phyloP scores from a whole-genome alignment of 2,329 filamentous ascomycete species.

The Coniochaeta hoffmannii region DNA sequence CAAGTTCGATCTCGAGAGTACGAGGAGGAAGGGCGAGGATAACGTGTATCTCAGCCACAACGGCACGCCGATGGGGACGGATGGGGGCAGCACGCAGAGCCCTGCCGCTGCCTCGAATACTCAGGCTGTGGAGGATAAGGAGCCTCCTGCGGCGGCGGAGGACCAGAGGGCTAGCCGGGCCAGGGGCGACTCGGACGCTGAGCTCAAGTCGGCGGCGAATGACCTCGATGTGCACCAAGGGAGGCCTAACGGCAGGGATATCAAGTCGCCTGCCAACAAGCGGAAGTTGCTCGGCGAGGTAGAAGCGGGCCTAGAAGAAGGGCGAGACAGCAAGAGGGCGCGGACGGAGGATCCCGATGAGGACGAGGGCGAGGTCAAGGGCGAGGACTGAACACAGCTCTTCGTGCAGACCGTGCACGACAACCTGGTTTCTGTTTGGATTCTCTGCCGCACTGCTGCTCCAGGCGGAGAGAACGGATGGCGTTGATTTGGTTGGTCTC shows the following conservation, averaged over 20 bases:
- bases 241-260: constrained; percentile 11
- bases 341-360: constrained; percentile 14
- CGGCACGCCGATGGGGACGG: constrained; percentile 39
- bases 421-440: background rate
- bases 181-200: constrained; percentile 22
- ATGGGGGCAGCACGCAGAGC: constrained; percentile 39
- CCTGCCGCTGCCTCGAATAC: constrained; percentile 20
- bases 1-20: constrained; percentile 48
- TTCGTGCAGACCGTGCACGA: too few relatives aligned
- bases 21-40: constrained; percentile 41
- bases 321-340: constrained; percentile 12
- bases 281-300: constrained; percentile 13
- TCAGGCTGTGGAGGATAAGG: background rate
- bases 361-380: constrained; percentile 19
- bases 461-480: too few relatives aligned
- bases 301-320: constrained; percentile 14
- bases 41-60: constrained; percentile 31
- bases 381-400: background rate
- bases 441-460: background rate
- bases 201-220: constrained; percentile 24
- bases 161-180: background rate
- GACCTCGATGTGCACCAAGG: constrained; percentile 17
- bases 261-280: constrained; percentile 20
- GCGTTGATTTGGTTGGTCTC: too few relatives aligned
- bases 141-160: background rate